These are phyloP conservation scores for Hypomontagnella monticulosa DNA, from an alignment of 495 filamentous ascomycete genomes.

Conservation along the genomic window DNA sequence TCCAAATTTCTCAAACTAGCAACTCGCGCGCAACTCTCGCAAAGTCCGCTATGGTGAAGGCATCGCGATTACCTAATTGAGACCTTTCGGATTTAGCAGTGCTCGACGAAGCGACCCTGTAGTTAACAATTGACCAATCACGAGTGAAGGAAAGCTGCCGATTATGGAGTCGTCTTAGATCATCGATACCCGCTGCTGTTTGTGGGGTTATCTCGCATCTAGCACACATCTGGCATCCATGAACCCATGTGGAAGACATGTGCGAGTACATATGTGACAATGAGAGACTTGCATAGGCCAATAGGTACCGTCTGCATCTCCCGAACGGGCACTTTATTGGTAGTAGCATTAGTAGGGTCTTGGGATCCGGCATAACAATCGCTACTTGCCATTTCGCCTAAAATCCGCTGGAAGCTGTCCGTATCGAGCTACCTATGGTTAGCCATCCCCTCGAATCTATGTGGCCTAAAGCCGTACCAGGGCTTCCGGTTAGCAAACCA, in stretches of 20 bases:
- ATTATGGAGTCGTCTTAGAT: too few relatives aligned
- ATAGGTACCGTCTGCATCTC: slow-evolving; percentile 15
- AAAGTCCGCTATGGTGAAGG: too few relatives aligned
- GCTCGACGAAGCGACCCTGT: too few relatives aligned
- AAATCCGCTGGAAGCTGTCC: not conserved
- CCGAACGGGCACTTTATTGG: slow-evolving; percentile 6
- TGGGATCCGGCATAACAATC: slow-evolving; percentile 1
- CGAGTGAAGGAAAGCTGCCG: too few relatives aligned
- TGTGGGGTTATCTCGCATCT: slow-evolving; percentile 20
- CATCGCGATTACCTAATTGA: too few relatives aligned
- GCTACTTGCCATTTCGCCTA: too few relatives aligned
- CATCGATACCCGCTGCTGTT: not conserved
- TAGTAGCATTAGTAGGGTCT: not conserved
- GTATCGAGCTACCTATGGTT: not conserved
- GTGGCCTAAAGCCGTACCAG: not conserved
- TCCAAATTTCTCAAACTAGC: too few relatives aligned
- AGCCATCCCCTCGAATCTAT: not conserved
- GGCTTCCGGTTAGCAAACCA: slow-evolving; percentile 3
- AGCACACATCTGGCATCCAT: slow-evolving; percentile 14
- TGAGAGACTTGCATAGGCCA: not conserved
- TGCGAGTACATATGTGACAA: not conserved
- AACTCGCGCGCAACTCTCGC: too few relatives aligned
- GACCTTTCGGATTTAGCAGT: too few relatives aligned
- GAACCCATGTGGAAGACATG: slow-evolving; percentile 17
- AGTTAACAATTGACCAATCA: too few relatives aligned